Evolutionary conservation across 495 filamentous ascomycete species (phyloP), one percentile per base, ranked within the genome.

Genomic region (Aspergillus carlsbadensis): DNA sequence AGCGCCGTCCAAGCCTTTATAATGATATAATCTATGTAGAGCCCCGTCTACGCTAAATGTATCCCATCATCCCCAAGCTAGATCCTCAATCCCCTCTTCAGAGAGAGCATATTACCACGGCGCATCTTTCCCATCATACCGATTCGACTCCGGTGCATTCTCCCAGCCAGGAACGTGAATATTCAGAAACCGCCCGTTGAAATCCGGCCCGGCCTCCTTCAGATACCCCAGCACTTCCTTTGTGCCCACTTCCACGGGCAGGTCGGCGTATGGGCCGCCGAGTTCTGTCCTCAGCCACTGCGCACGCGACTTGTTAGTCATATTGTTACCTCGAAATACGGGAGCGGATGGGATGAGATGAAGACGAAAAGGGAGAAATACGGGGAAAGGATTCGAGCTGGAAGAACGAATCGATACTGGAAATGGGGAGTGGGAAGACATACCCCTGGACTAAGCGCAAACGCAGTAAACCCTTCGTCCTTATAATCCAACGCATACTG

Each of bases 381-480:
- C 77, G 50, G n/a, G n/a, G n/a, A n/a, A n/a, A n/a, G n/a, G n/a
- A n/a, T n/a, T n/a, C n/a, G n/a, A n/a, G n/a, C n/a, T n/a, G n/a
- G n/a, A n/a, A n/a, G n/a, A n/a, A n/a, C n/a, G n/a, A n/a, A n/a
- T n/a, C n/a, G n/a, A n/a, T n/a, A n/a, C n/a, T n/a, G n/a, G n/a
- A n/a, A n/a, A n/a, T n/a, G n/a, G n/a, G n/a, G n/a, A n/a, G n/a
- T n/a, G n/a, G n/a, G n/a, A n/a, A n/a, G n/a, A n/a, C n/a, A n/a
- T 68, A 80, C 78, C 3, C 79, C 80, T 7, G 79, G 80, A 41
- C 58, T 69, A 24, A 81, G 29, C 7, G 70, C 69, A 31, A 81
- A 52, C 24, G 82, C 70, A 0, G 70, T 74, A 45, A 83, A 79
- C 0, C 75, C 74, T 8, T 76, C 65, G 5, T 69, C 55, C 2